Base-by-base conservation (phyloP, 1,284 basidiomycete genomes). In the Retiboletus flavoniger region DNA sequence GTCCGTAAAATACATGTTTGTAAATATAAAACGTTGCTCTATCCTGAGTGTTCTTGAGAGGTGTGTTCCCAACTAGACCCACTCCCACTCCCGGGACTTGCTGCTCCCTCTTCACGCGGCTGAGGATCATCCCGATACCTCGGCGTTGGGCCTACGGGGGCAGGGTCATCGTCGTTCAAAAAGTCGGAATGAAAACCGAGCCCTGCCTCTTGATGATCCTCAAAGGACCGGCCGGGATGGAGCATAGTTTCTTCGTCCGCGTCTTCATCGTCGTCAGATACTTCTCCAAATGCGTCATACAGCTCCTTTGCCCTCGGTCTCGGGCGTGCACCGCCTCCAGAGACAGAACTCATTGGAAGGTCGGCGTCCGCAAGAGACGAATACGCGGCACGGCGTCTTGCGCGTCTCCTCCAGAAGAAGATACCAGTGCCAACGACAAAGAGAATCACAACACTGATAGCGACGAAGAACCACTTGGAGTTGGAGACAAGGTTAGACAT, bases 241-340 rank as follows among this genome's bases (percentile, higher is more conserved):
- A 91, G 71, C 39, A 77, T 76, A 5, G 84, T 84, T 61, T 80
- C 77, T 64, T 91, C 88, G 66, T 90, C 82, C 28, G 77, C 85
- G 53, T 89, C 84, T 35, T 81, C 87, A 56, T 89, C 80, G 39
- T 90, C 87, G 60, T 91, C 88, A 26, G 84, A 87, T 31, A 85
- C 79, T 68, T 93, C 91, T 19, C 92, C 93, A 72, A 95, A 95
- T 14, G 93, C 93, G 72, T 95, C 93, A 64, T 95, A 95, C 53
- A 95, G 68, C 69, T 95, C 93, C 74, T 89, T 91, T 39, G 89
- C 86, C 17, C 81, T 79, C 26, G 77, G 72, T 48, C 74, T 74
- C 5, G 58, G 48, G 8, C 74, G 71, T 24, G 68, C 67, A 28
- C 69, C 66, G 17, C 70, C 61, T 59, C 64, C 65, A 47, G 73